These are phyloP conservation scores for Metschnikowia lochheadii DNA, from an alignment of 805 yeast genomes.

Conservation along the genomic window DNA sequence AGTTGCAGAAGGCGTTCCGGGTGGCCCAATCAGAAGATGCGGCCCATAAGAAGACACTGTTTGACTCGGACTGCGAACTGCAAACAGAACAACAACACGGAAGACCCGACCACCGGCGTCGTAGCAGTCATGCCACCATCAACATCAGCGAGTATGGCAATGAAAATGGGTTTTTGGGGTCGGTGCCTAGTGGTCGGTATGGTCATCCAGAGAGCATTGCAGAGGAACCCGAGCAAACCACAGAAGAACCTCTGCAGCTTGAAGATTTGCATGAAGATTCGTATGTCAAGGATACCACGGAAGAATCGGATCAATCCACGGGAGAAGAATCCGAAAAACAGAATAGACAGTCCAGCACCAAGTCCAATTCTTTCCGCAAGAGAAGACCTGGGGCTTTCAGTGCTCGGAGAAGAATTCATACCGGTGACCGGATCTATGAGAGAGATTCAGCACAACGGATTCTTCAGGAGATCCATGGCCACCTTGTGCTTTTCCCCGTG, in stretches of 20 bases:
- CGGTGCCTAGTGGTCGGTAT: slow-evolving; percentile 19
- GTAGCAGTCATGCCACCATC: slow-evolving; percentile 23
- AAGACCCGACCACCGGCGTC: slow-evolving; percentile 6
- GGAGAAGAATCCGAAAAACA: background rate
- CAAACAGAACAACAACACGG: slow-evolving; percentile 1
- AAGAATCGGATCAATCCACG: background rate
- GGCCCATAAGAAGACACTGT: slow-evolving; percentile 21
- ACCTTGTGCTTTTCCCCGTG: slow-evolving; percentile 85
- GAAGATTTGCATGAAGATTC: background rate
- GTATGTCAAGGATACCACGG: background rate
- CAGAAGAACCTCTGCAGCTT: background rate
- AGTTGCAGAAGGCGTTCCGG: slow-evolving; percentile 54
- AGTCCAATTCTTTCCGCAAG: slow-evolving; percentile 13
- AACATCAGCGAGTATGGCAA: slow-evolving; percentile 24
- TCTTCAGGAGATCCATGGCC: slow-evolving; percentile 72
- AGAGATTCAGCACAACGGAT: slow-evolving; percentile 73
- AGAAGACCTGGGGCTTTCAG: slow-evolving; percentile 37
- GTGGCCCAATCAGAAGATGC: slow-evolving; percentile 37
- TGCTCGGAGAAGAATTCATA: slow-evolving; percentile 30
- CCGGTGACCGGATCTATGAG: slow-evolving; percentile 56
- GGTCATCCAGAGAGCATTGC: slow-evolving; percentile 9
- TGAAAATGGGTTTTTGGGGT: slow-evolving; percentile 35
- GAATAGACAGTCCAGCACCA: background rate
- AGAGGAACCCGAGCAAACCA: background rate
- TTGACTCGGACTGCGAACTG: slow-evolving; percentile 17